Evolutionary conservation across 2,329 filamentous ascomycete species (phyloP).

Genomic region (Ceratocystis colombiana): DNA sequence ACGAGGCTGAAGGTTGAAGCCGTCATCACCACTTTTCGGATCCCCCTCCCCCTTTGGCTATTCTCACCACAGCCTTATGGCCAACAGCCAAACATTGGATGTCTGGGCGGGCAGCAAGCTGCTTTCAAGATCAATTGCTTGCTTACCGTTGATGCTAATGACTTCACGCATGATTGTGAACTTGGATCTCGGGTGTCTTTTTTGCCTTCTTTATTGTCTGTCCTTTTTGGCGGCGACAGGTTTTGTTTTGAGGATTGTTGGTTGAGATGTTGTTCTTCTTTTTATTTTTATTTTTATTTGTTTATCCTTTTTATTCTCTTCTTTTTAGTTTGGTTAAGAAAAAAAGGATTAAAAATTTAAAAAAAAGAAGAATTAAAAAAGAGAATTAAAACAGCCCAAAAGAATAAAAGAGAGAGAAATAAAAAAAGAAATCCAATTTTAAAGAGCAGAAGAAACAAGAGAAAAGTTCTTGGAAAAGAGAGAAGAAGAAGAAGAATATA

Average conservation of each 20-base stretch:
- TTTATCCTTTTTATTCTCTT: conserved; percentile 2
- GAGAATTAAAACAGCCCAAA: conserved; percentile 29
- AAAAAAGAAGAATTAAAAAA: conserved; percentile 28
- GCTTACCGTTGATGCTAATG: conserved; percentile 95
- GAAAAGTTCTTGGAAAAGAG: neutral
- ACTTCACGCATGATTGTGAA: conserved; percentile 83
- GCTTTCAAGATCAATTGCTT: too few relatives aligned
- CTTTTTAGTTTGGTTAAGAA: conserved; percentile 9
- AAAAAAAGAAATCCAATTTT: conserved; percentile 4
- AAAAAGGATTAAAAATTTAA: conserved; percentile 24
- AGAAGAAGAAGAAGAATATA: neutral
- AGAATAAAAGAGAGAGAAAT: conserved; percentile 30
- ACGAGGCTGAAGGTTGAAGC: too few relatives aligned
- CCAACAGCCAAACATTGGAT: too few relatives aligned
- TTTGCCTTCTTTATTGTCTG: too few relatives aligned
- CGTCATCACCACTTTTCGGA: too few relatives aligned
- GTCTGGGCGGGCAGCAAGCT: too few relatives aligned
- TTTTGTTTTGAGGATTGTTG: too few relatives aligned
- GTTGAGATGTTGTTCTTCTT: neutral
- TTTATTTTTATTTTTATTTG: conserved; percentile 5
- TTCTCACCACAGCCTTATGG: too few relatives aligned
- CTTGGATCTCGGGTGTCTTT: conserved; percentile 14
- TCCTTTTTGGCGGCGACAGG: conserved; percentile 5
- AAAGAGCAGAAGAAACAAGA: conserved; percentile 14
- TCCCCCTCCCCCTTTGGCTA: too few relatives aligned